These are phyloP conservation scores for Verticillium albo-atrum DNA, from an alignment of 2,329 filamentous ascomycete species.

Conservation along the genomic window DNA sequence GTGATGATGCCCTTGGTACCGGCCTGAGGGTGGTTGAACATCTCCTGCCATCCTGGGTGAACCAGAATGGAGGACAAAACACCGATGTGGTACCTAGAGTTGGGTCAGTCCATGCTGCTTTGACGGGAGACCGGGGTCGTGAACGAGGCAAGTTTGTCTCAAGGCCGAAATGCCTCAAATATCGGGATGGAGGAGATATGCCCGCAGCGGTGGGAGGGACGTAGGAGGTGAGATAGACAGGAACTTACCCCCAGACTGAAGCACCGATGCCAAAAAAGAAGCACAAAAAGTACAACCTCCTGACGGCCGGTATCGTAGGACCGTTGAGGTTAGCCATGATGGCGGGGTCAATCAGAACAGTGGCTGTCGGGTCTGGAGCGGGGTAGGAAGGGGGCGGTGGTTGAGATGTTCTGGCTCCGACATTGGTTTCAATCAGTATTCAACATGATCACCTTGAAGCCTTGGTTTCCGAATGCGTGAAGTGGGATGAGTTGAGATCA, in stretches of 20 bases:
- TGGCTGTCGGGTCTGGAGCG: no score
- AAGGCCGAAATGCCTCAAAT: not conserved
- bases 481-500: not conserved
- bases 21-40: slow-evolving; percentile 39
- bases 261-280: slow-evolving; percentile 51
- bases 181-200: not conserved
- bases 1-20: slow-evolving; percentile 47
- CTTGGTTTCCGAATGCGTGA: not conserved
- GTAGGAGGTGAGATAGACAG: not conserved
- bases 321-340: slow-evolving; percentile 19
- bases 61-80: slow-evolving; percentile 52
- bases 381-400: no score
- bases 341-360: not conserved
- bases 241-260: slow-evolving; percentile 49
- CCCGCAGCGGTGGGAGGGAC: not conserved
- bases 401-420: no score
- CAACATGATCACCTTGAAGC: no score
- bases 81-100: slow-evolving; percentile 49
- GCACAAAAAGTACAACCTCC: slow-evolving; percentile 42
- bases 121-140: not conserved
- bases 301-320: slow-evolving; percentile 15
- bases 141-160: not conserved
- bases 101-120: not conserved
- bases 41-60: slow-evolving; percentile 46
- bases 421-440: no score